Evolutionary conservation across 768 basidiomycete species (phyloP).

Genomic region (Agrocybe praecox): DNA sequence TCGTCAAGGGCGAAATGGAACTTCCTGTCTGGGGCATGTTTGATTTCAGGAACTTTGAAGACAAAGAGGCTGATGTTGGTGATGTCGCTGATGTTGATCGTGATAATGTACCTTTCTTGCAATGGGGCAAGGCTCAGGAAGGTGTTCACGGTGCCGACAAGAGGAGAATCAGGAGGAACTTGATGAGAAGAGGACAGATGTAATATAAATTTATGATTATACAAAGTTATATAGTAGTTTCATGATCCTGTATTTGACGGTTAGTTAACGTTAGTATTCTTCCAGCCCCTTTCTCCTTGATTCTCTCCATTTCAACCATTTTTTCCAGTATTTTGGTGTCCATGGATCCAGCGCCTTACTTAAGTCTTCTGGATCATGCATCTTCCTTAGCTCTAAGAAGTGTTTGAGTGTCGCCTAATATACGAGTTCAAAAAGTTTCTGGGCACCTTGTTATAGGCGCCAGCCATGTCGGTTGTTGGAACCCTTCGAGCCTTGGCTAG

Average conservation of each 20-base stretch:
- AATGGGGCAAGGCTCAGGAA: constrained; percentile 72
- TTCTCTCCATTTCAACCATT: constrained; percentile 13
- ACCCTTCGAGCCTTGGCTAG: too few species aligned
- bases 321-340: constrained; percentile 13
- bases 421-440: too few species aligned
- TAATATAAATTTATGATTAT: constrained; percentile 23
- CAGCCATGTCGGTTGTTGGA: too few species aligned
- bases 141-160: constrained; percentile 63
- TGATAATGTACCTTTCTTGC: constrained; percentile 70
- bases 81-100: constrained; percentile 52
- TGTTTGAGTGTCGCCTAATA: constrained; percentile 10
- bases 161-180: constrained; percentile 76
- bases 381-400: constrained; percentile 6
- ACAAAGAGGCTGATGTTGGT: constrained; percentile 19
- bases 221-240: too few species aligned
- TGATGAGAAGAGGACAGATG: constrained; percentile 84
- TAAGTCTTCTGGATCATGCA: constrained; percentile 11
- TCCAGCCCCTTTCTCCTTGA: background rate
- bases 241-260: background rate
- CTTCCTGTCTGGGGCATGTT: constrained; percentile 88
- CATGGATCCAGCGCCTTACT: constrained; percentile 1
- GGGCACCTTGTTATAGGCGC: too few species aligned
- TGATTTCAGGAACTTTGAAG: constrained; percentile 51
- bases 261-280: too few species aligned
- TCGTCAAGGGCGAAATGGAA: constrained; percentile 90